Percentiles rank a stretch among this genome's conserved stretches.
Evolutionary conservation across 768 basidiomycete genomes (phyloP).

Genomic region (Naganishia vaughanmartiniae): DNA sequence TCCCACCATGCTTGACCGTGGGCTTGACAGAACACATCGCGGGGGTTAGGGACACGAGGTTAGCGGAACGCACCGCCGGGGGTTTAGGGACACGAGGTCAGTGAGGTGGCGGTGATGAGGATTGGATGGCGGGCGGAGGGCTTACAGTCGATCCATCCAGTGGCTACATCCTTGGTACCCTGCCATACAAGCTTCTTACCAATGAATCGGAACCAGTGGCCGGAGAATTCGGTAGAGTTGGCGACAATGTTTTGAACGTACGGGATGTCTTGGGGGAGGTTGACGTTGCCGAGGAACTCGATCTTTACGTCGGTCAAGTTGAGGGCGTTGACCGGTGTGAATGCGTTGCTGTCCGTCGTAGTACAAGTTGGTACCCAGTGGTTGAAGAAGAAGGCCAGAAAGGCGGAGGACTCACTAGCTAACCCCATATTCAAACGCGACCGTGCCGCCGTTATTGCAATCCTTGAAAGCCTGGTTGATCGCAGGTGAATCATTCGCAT

Average conservation of each 20-base stretch:
- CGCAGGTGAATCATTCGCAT: constrained; percentile 35
- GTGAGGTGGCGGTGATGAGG: neutral
- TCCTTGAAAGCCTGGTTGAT: constrained; percentile 35
- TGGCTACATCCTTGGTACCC: constrained; percentile 54
- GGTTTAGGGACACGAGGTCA: no score
- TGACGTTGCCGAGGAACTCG: constrained; percentile 55
- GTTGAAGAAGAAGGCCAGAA: neutral
- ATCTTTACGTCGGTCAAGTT: constrained; percentile 53
- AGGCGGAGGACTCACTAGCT: constrained; percentile 37
- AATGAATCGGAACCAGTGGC: constrained; percentile 56
- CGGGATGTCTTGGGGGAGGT: constrained; percentile 56
- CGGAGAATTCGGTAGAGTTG: constrained; percentile 22
- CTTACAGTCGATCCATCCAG: constrained; percentile 55
- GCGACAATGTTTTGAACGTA: constrained; percentile 53
- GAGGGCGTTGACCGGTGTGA: constrained; percentile 40
- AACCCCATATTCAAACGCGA: constrained; percentile 37
- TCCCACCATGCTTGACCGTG: constrained; percentile 60
- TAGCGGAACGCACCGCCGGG: no score
- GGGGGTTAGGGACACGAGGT: no score
- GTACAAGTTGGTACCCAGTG: neutral
- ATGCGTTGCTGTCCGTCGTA: constrained; percentile 34
- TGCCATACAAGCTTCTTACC: constrained; percentile 55
- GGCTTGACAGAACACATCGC: no score
- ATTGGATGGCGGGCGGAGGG: neutral
- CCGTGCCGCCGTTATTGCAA: constrained; percentile 34